Conservation (phyloP, 139 green algal genomes). For the Eudorina sp. region DNA sequence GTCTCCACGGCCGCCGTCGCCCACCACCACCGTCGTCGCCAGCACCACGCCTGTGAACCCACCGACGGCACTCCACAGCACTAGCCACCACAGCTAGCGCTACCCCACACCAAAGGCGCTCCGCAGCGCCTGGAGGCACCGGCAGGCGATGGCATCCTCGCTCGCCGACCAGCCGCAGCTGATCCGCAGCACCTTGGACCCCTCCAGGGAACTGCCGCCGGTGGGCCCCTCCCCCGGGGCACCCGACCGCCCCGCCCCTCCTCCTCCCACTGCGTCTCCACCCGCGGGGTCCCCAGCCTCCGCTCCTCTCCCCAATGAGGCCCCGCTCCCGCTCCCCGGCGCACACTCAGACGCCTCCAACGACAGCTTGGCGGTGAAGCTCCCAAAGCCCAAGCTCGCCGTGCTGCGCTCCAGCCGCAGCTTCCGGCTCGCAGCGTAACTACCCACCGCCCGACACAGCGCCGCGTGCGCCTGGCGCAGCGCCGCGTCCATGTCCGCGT, state of each 20-base stretch:
- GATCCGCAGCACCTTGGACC: no score
- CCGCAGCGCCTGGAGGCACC: not conserved
- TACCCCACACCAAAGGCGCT: not conserved
- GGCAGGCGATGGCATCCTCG: not conserved
- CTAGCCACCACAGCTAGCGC: no score
- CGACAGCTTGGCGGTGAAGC: not conserved
- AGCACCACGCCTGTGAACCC: no score
- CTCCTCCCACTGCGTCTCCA: not conserved
- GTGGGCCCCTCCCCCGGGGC: not conserved
- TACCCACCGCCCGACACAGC: not conserved
- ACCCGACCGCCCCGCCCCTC: not conserved
- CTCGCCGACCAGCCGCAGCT: not conserved
- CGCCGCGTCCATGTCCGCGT: no score
- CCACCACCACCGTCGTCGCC: no score
- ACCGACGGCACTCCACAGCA: no score
- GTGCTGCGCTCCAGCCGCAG: not conserved
- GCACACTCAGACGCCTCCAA: not conserved
- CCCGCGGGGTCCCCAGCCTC: not conserved
- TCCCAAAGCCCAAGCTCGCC: not conserved
- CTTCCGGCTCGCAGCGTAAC: not conserved
- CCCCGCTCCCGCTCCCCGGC: not conserved
- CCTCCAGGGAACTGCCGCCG: not conserved
- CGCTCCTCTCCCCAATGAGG: not conserved
- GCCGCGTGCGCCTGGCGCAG: not conserved
- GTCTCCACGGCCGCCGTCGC: no score